Conservation (phyloP, 345 rosid genomes). For the Physaria fendleri region DNA sequence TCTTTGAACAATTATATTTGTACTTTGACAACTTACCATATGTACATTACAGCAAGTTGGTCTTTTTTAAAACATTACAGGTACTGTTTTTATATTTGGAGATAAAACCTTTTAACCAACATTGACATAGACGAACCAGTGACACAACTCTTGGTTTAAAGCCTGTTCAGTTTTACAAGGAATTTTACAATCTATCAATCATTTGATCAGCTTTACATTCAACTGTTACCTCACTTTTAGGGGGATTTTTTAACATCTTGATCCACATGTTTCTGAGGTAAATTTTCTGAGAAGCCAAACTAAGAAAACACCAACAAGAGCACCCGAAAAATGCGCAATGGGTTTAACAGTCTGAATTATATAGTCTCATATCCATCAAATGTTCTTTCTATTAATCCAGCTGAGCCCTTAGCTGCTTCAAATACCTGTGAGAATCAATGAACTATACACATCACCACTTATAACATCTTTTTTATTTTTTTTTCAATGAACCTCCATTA, state of each 20-base stretch:
- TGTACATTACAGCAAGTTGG: too few species aligned
- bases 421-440: conserved; percentile 42
- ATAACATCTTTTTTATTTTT: too few species aligned
- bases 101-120: background rate
- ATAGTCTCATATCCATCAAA: conserved; percentile 30
- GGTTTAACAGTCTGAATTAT: conserved; percentile 67
- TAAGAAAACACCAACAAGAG: conserved; percentile 65
- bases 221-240: conserved; percentile 24
- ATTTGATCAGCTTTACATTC: background rate
- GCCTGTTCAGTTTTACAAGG: background rate
- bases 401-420: conserved; percentile 88
- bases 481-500: too few species aligned
- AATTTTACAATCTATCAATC: background rate
- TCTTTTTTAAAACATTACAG: too few species aligned
- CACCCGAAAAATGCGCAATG: conserved; percentile 88
- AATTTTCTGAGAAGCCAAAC: conserved; percentile 71
- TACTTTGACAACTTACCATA: too few species aligned
- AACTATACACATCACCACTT: too few species aligned
- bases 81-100: too few species aligned
- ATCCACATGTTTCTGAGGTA: conserved; percentile 50
- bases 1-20: too few species aligned
- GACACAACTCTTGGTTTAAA: background rate
- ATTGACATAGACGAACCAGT: background rate
- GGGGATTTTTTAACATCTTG: conserved; percentile 20
- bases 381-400: conserved; percentile 47